Conservation (phyloP, 331 rosid genomes). For the Pyrus hybrid region DNA sequence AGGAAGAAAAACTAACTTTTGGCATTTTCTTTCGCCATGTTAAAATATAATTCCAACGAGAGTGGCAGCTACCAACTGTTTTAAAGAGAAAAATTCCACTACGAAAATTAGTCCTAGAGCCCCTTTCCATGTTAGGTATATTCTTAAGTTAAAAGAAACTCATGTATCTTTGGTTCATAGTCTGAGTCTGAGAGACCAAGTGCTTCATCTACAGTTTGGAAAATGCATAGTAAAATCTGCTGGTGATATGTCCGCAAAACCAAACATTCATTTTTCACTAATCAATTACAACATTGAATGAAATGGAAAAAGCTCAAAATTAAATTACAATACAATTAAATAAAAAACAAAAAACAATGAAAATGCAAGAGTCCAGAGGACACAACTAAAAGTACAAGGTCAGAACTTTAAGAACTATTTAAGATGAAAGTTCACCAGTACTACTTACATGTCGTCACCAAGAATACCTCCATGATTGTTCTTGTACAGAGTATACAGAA, state of each 20-base stretch:
- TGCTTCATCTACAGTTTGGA: neutral
- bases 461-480: conserved; percentile 89
- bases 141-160: neutral
- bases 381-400: neutral
- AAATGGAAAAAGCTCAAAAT: neutral
- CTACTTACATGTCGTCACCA: conserved; percentile 90
- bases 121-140: neutral
- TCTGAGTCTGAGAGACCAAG: neutral
- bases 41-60: neutral
- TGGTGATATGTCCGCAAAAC: neutral
- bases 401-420: neutral
- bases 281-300: neutral
- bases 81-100: neutral
- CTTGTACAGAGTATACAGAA: conserved; percentile 64
- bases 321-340: neutral
- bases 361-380: neutral
- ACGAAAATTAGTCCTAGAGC: neutral
- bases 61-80: neutral
- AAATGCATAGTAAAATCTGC: neutral
- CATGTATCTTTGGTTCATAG: neutral
- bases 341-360: neutral
- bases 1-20: neutral
- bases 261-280: neutral
- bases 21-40: neutral
- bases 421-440: neutral